Evolutionary conservation across 2,329 filamentous ascomycete species (phyloP).

Genomic region (Zymoseptoria ardabiliae): DNA sequence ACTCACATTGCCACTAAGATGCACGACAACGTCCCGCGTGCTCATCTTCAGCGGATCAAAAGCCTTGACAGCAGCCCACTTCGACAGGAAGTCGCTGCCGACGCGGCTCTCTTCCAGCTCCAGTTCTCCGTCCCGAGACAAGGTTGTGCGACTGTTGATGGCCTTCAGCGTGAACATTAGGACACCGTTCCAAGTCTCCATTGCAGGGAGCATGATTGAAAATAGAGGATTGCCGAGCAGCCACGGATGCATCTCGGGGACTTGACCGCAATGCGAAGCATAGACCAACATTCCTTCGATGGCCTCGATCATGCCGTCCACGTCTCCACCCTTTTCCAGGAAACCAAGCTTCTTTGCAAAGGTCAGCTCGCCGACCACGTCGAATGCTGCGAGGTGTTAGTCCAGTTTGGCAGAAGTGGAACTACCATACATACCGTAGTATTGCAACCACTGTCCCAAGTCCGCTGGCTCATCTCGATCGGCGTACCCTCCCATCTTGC

Average conservation of each 20-base stretch:
- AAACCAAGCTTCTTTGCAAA: constrained; percentile 10
- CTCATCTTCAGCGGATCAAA: constrained; percentile 25
- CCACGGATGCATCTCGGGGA: constrained; percentile 9
- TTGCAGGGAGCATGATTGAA: constrained; percentile 26
- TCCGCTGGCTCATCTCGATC: constrained; percentile 1
- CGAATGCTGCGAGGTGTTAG: constrained; percentile 5
- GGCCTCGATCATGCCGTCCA: constrained; percentile 7
- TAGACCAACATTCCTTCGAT: constrained; percentile 10
- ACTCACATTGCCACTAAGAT: constrained; percentile 4
- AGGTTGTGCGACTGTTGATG: constrained; percentile 22
- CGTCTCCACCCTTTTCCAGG: constrained; percentile 4
- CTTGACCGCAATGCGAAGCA: constrained; percentile 4
- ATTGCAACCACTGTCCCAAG: constrained; percentile 4
- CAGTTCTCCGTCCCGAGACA: constrained; percentile 10
- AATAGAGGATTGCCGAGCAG: constrained; percentile 18
- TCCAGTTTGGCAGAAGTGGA: neutral
- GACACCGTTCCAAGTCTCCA: constrained; percentile 32
- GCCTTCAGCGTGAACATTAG: constrained; percentile 29
- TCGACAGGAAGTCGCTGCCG: constrained; percentile 24
- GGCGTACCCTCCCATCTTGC: neutral
- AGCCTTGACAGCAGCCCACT: constrained; percentile 26
- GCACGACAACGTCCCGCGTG: constrained; percentile 17
- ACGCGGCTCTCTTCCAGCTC: constrained; percentile 5
- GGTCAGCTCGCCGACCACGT: constrained; percentile 12
- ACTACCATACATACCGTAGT: neutral